Base-by-base conservation (phyloP, 345 rosid genomes). In the Anastatica hierochuntica region DNA sequence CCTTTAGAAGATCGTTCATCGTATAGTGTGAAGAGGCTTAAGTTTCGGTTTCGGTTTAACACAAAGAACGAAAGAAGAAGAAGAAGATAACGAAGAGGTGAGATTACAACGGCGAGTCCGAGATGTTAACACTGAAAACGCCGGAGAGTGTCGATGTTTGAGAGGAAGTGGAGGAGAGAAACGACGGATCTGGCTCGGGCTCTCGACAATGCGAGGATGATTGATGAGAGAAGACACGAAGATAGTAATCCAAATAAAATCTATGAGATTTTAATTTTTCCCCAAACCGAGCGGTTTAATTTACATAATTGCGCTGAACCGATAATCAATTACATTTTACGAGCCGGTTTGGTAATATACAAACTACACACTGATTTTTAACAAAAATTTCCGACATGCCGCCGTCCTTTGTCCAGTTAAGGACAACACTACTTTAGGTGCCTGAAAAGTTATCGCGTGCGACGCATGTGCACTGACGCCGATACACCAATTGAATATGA, bases 1-100 rank as follows among this genome's bases (percentile, higher is more conserved):
- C 71, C 71, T 67, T 67, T 0, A 67, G 71, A 67, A 67, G 71
- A 67, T 67, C 71, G 12, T 67, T 67, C 71, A 67, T 67, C 43
- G 43, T 67, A 16, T 30, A 2, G 4, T 44, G 31, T 3, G 2
- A 18, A 20, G 40, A 54, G 20, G 48, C 37, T 36, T 20, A 16
- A 24, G 36, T 26, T 52, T 53, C 26, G n/a, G 49, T 38, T 38
- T 37, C 2, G 49, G 46, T 46, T 39, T 2, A n/a, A n/a, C n/a
- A n/a, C n/a, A n/a, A n/a, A n/a, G n/a, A n/a, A n/a, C n/a, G n/a
- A n/a, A n/a, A n/a, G n/a, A n/a, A n/a, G n/a, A n/a, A n/a, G n/a
- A n/a, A n/a, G n/a, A n/a, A n/a, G n/a, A n/a, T n/a, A n/a, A n/a
- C n/a, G n/a, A 26, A n/a, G 55, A 58, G 10, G 44, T 16, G 39